Percentiles rank a stretch among this genome's conserved stretches.
phyloP scores from a whole-genome alignment of 2,329 filamentous ascomycete species.

The Colletotrichum trifolii region DNA sequence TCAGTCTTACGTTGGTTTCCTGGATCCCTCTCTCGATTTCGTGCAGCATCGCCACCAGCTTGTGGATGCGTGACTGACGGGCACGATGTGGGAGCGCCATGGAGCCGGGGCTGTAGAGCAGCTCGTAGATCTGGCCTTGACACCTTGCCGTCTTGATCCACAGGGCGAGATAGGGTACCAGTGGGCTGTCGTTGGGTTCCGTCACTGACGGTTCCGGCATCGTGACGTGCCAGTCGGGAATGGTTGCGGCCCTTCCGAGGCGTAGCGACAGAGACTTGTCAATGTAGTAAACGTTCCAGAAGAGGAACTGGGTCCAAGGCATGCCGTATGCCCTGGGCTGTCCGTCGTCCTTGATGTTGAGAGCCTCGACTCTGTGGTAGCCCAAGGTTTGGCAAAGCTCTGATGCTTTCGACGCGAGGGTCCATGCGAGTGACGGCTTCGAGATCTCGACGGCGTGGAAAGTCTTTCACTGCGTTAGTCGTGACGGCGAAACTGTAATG shows the following conservation, averaged over 20 bases:
- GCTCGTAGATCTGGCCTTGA: constrained; percentile 66
- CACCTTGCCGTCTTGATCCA: constrained; percentile 64
- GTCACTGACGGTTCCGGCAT: constrained; percentile 36
- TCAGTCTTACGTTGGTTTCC: constrained; percentile 32
- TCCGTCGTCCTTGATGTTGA: constrained; percentile 40
- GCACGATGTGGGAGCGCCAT: constrained; percentile 48
- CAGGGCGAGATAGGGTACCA: constrained; percentile 51
- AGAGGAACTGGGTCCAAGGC: constrained; percentile 54
- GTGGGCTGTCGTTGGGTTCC: constrained; percentile 31
- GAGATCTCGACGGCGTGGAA: constrained; percentile 47
- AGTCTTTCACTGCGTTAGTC: constrained; percentile 33
- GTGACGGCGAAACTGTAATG: rapidly evolving
- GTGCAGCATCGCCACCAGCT: constrained; percentile 46
- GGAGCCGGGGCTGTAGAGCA: constrained; percentile 60
- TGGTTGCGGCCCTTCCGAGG: constrained; percentile 62
- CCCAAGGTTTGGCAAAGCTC: constrained; percentile 47
- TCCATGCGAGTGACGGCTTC: constrained; percentile 47
- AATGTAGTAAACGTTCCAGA: constrained; percentile 69
- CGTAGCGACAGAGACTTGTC: constrained; percentile 67
- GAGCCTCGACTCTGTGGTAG: constrained; percentile 42
- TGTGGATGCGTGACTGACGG: constrained; percentile 47
- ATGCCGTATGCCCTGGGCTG: constrained; percentile 39
- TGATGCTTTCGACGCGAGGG: constrained; percentile 44
- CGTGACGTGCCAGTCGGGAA: constrained; percentile 69
- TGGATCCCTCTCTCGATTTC: constrained; percentile 44